A percentile compares a stretch with the other conserved stretches of the same genome.
Conservation (phyloP, 2,329 filamentous ascomycete genomes). For the Aspergillus tubingensis region DNA sequence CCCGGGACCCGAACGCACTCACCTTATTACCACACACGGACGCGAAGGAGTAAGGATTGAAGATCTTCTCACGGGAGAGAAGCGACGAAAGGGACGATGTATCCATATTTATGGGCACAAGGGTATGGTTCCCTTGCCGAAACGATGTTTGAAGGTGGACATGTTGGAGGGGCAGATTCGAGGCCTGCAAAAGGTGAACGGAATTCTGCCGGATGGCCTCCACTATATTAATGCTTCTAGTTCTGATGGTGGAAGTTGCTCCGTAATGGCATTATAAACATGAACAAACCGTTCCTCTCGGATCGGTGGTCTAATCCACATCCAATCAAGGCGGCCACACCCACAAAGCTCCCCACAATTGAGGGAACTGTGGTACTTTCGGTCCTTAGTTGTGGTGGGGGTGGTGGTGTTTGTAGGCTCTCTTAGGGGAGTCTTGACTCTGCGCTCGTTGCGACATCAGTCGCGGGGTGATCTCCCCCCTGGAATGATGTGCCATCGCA, state of each 20-base stretch:
- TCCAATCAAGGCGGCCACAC: not conserved
- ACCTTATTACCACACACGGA: not conserved
- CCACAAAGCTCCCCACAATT: not conserved
- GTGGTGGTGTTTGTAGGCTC: no score
- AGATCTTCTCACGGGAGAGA: not conserved
- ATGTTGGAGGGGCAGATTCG: no score
- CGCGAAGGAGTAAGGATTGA: not conserved
- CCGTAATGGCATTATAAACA: not conserved
- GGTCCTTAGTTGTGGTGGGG: no score
- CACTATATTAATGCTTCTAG: not conserved
- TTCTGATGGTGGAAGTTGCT: not conserved
- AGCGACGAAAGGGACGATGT: not conserved
- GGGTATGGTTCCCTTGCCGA: not conserved
- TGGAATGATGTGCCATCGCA: not conserved
- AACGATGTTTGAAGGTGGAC: not conserved
- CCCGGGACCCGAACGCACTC: not conserved
- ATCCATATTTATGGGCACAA: not conserved
- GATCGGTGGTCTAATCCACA: not conserved
- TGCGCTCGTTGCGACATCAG: no score
- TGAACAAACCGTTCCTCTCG: not conserved
- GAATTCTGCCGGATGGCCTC: not conserved
- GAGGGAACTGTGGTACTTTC: not conserved
- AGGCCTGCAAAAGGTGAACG: not conserved
- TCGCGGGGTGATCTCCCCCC: not conserved
- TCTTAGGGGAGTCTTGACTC: no score